These are phyloP conservation scores for Podaxis rugospora DNA, from an alignment of 768 basidiomycete genomes.

Conservation along the genomic window DNA sequence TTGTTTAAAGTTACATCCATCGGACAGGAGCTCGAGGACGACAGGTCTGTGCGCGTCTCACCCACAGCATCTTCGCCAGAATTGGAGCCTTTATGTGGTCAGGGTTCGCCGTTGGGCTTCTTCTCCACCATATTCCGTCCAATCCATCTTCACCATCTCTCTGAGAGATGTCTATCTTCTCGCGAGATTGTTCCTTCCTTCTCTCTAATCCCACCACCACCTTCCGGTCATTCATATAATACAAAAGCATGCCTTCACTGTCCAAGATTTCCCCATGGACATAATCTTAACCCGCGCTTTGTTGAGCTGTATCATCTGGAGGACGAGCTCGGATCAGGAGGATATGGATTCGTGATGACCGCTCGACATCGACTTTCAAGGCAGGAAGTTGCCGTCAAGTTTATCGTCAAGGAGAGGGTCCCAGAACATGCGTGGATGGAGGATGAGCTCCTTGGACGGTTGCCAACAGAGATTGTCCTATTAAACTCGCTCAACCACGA, in stretches of 20 bases:
- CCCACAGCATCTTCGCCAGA: neutral
- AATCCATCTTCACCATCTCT: conserved; percentile 5
- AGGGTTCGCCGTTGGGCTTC: neutral
- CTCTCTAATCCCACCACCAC: neutral
- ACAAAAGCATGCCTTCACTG: conserved; percentile 32
- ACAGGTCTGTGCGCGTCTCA: neutral
- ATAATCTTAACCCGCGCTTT: conserved; percentile 58
- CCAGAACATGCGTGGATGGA: conserved; percentile 57
- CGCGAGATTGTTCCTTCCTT: conserved; percentile 5
- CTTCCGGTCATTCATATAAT: conserved; percentile 20
- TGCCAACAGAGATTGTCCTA: conserved; percentile 82
- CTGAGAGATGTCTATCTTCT: neutral
- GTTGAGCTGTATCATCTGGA: conserved; percentile 54
- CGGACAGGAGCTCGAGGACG: neutral
- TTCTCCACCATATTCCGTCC: neutral
- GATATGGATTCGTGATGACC: conserved; percentile 94
- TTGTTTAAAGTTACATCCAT: conserved; percentile 5
- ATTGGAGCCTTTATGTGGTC: neutral
- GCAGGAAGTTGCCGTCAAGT: conserved; percentile 88
- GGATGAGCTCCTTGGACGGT: conserved; percentile 52
- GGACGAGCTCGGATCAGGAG: conserved; percentile 85
- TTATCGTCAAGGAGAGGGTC: conserved; percentile 81
- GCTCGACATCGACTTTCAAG: conserved; percentile 58
- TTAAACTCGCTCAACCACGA: conserved; percentile 72
- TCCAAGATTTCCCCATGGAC: conserved; percentile 51